These are phyloP conservation scores for Cyclostephanos invisitatus DNA, from an alignment of 108 stramenopile genomes.

Conservation along the genomic window DNA sequence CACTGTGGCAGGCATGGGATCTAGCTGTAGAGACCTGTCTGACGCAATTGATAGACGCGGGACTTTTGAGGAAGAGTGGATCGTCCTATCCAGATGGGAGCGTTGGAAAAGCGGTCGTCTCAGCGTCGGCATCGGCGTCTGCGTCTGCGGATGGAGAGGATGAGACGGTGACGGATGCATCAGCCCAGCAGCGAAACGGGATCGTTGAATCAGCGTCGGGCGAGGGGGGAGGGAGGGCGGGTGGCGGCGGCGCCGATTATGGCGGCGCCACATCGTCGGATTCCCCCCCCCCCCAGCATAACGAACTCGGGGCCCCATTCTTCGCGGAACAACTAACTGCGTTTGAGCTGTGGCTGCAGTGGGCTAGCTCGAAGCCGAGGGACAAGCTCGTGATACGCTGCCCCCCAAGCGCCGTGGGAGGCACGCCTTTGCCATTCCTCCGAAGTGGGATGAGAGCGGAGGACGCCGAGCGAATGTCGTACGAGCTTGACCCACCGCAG, in stretches of 20 bases:
- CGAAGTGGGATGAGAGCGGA: conserved; percentile 8
- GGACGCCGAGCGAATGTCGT: conserved; percentile 18
- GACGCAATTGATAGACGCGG: conserved; percentile 74
- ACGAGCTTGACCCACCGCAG: conserved; percentile 80
- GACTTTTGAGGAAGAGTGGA: conserved; percentile 33
- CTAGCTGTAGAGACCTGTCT: conserved; percentile 96
- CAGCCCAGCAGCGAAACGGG: background rate
- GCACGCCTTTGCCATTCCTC: conserved; percentile 42
- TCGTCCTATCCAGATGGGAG: background rate
- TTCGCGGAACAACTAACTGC: conserved; percentile 97
- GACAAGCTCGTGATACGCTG: conserved; percentile 39
- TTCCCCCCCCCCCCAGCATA: background rate
- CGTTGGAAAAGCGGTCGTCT: background rate
- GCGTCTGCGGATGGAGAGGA: conserved; percentile 23
- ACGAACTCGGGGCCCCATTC: conserved; percentile 76
- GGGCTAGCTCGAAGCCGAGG: conserved; percentile 58
- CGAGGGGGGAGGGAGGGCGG: conserved; percentile 1
- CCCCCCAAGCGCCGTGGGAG: conserved; percentile 41
- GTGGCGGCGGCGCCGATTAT: background rate
- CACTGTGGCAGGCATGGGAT: conserved; percentile 99
- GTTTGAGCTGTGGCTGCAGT: conserved; percentile 98
- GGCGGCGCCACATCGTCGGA: background rate
- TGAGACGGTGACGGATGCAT: conserved; percentile 15
- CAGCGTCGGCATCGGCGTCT: conserved; percentile 3
- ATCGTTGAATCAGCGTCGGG: background rate